phyloP scores from a whole-genome alignment of 1,139 yeast genomes.

The Candida glucosophila region DNA sequence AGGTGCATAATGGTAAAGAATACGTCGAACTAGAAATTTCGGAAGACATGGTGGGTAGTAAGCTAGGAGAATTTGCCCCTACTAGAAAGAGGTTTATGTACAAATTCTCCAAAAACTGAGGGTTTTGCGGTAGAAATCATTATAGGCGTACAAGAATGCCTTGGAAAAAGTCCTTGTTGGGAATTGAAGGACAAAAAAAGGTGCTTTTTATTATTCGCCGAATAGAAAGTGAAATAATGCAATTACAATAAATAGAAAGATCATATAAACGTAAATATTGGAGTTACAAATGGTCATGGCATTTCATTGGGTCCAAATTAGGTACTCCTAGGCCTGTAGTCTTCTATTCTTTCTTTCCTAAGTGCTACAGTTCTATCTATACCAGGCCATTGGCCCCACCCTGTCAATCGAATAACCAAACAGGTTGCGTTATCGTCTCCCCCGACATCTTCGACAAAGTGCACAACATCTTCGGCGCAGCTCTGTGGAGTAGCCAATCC shows the following conservation, averaged over 20 bases:
- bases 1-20: constrained; percentile 92
- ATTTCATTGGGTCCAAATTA: too few species aligned
- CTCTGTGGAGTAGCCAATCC: constrained; percentile 72
- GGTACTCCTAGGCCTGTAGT: constrained; percentile 34
- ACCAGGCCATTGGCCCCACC: constrained; percentile 93
- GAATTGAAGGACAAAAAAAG: too few species aligned
- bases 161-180: too few species aligned
- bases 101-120: constrained; percentile 58
- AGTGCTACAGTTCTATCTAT: constrained; percentile 74
- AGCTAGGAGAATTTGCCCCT: constrained; percentile 91
- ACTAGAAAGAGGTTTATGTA: constrained; percentile 83
- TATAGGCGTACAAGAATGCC: too few species aligned
- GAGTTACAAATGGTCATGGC: too few species aligned
- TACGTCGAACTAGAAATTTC: constrained; percentile 81
- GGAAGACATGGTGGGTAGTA: constrained; percentile 97
- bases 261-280: too few species aligned
- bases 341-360: constrained; percentile 65
- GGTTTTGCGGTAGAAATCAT: background rate
- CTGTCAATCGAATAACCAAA: constrained; percentile 64
- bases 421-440: constrained; percentile 96
- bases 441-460: constrained; percentile 78
- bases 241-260: too few species aligned
- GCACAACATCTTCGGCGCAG: constrained; percentile 78
- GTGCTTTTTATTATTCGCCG: too few species aligned
- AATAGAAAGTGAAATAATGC: too few species aligned